Evolutionary conservation across 306 rosid genomes (phyloP).

Genomic region (Acmispon strigosus): DNA sequence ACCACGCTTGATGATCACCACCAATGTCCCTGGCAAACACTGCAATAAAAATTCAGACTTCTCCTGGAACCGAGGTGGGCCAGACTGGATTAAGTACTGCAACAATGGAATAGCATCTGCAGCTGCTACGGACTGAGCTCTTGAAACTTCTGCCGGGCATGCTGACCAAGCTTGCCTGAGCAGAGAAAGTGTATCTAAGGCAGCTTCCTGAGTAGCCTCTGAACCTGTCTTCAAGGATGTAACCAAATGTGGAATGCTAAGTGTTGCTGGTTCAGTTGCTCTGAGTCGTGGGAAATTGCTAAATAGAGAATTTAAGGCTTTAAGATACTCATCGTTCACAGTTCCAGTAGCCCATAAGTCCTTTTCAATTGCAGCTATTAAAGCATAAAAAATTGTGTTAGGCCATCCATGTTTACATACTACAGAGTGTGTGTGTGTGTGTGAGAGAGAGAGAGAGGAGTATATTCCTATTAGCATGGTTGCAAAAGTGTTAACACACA

Average conservation of each 20-base stretch:
- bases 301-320: constrained; percentile 86
- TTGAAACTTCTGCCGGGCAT: constrained; percentile 93
- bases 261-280: constrained; percentile 98
- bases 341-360: constrained; percentile 96
- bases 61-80: constrained; percentile 96
- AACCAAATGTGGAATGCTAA: constrained; percentile 94
- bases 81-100: constrained; percentile 93
- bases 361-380: constrained; percentile 92
- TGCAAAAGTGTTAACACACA: not conserved
- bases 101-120: constrained; percentile 98
- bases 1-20: constrained; percentile 87
- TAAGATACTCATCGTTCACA: constrained; percentile 93
- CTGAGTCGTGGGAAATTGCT: constrained; percentile 88
- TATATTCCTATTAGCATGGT: not conserved
- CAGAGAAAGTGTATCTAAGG: constrained; percentile 84
- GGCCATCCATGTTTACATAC: constrained; percentile 8
- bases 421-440: too few relatives aligned
- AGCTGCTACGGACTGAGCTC: constrained; percentile 96
- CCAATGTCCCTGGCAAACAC: constrained; percentile 95
- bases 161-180: constrained; percentile 99
- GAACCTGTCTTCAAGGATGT: constrained; percentile 91
- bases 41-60: constrained; percentile 92
- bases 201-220: constrained; percentile 97
- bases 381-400: constrained; percentile 25
- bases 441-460: not conserved